Evolutionary conservation across 192 early-diverging fungal species (phyloP), one percentile per base, ranked within the genome.

Genomic region (Obelidium mucronatum): DNA sequence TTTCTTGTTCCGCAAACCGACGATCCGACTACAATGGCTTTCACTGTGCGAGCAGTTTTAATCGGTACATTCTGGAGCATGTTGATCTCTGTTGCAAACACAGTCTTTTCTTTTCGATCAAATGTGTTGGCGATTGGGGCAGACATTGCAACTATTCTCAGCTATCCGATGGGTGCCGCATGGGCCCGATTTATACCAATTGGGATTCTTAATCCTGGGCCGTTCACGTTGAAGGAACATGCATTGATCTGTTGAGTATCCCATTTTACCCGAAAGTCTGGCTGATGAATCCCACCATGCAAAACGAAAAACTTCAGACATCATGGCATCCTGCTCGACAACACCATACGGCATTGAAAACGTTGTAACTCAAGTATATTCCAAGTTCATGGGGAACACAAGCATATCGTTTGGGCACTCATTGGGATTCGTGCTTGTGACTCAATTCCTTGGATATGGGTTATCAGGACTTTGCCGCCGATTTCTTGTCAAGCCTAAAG

Each of bases 211-310:
- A 96, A 96, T 73, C 92, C 93, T 0, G 95, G 93, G 2, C 94
- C 91, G 33, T 96, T 94, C 82, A 91, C 82, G 75, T 87, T 94
- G 72, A 96, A 96, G 78, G 94, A 96, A 72, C 94, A 97, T 75
- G 94, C 91, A 1, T 82, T 97, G 17, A 92, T 94, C 8, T 87
- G 44, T 40, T 6, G 19, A 19, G 8, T 15, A 19, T 48, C 19
- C 19, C 44, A 48, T 48, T 6, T 6, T 48, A n/a, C n/a, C 19
- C 19, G 44, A 48, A 48, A 19, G 8, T 48, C 44, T 48, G 44
- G 19, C 44, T 15, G 44, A 6, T 48, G 44, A 15, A 6, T 6
- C 8, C 19, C 8, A 48, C n/a, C n/a, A n/a, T n/a, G n/a, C 44
- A 48, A 6, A 48, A 6, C 19, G 11, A 0, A 48, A 15, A 15